Conservation (phyloP, 2,329 filamentous ascomycete genomes). For the Arthroderma sp. region DNA sequence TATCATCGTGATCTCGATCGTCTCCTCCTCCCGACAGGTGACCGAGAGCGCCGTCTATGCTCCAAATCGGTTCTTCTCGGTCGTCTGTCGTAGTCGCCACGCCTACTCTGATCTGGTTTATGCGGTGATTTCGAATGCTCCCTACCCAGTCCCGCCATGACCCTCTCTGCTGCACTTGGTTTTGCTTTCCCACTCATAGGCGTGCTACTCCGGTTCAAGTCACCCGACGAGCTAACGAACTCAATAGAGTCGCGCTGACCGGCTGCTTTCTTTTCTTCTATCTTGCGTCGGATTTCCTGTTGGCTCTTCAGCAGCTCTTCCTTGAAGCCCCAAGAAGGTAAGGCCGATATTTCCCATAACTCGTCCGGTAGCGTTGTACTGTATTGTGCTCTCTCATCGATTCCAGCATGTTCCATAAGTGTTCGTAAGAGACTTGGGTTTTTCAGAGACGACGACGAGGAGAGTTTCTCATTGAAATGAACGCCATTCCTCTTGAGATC, state of each 20-base stretch:
- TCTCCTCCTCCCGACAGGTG: slow-evolving; percentile 11
- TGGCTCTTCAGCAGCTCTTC: slow-evolving; percentile 33
- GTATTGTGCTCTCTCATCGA: slow-evolving; percentile 42
- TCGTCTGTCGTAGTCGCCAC: slow-evolving; percentile 2
- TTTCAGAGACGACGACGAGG: slow-evolving; percentile 42
- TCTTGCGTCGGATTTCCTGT: slow-evolving; percentile 22
- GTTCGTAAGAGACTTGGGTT: slow-evolving; percentile 46
- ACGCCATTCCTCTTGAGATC: slow-evolving; percentile 48
- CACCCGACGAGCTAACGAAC: slow-evolving; percentile 21
- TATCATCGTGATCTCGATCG: slow-evolving; percentile 12
- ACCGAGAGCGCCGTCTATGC: slow-evolving; percentile 9
- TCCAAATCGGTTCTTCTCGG: slow-evolving; percentile 4
- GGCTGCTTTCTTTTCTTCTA: slow-evolving; percentile 22
- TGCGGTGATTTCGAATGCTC: slow-evolving; percentile 9
- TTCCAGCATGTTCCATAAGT: slow-evolving; percentile 45
- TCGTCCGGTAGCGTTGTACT: slow-evolving; percentile 33
- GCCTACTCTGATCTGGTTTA: slow-evolving; percentile 6
- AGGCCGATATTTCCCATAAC: slow-evolving; percentile 26
- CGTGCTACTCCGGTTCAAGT: slow-evolving; percentile 9
- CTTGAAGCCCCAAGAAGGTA: slow-evolving; percentile 34
- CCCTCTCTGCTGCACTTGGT: slow-evolving; percentile 14
- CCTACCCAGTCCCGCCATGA: slow-evolving; percentile 14
- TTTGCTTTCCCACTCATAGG: slow-evolving; percentile 8
- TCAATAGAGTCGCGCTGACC: slow-evolving; percentile 26
- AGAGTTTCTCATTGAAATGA: slow-evolving; percentile 51